Evolutionary conservation across 495 filamentous ascomycete genomes (phyloP).

Genomic region (Staphylotrichum tortipilum): DNA sequence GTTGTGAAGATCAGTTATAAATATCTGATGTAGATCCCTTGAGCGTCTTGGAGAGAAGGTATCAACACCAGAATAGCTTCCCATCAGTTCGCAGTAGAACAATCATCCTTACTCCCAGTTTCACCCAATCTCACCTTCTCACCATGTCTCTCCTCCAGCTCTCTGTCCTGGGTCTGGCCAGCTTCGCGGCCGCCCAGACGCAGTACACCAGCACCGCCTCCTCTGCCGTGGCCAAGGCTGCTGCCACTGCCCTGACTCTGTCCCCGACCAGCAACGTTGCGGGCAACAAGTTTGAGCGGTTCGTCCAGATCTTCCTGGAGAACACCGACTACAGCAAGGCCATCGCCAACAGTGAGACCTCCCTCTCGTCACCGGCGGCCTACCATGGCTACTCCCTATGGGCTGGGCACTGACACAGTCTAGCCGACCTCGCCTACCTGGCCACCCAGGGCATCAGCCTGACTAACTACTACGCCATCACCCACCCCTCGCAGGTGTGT

Average conservation of each 20-base stretch:
- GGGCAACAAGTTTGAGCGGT: constrained; percentile 58
- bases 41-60: too few relatives aligned
- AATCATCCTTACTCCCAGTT: too few relatives aligned
- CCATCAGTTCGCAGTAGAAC: too few relatives aligned
- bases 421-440: constrained; percentile 35
- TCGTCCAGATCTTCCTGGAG: constrained; percentile 63
- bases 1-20: too few relatives aligned
- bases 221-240: constrained; percentile 3
- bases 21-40: too few relatives aligned
- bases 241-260: constrained; percentile 13
- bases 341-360: constrained; percentile 5
- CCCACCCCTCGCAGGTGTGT: constrained; percentile 26
- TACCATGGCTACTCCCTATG: neutral
- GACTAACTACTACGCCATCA: constrained; percentile 50
- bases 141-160: neutral
- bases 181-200: constrained; percentile 4
- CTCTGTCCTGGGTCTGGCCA: neutral
- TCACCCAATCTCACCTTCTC: too few relatives aligned
- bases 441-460: constrained; percentile 55
- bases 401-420: neutral
- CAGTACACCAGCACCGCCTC: constrained; percentile 14
- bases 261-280: constrained; percentile 53
- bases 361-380: too few relatives aligned
- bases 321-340: constrained; percentile 51
- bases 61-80: too few relatives aligned